Evolutionary conservation across 2,329 filamentous ascomycete species (phyloP).

Genomic region (Pseudogymnoascus sp.): DNA sequence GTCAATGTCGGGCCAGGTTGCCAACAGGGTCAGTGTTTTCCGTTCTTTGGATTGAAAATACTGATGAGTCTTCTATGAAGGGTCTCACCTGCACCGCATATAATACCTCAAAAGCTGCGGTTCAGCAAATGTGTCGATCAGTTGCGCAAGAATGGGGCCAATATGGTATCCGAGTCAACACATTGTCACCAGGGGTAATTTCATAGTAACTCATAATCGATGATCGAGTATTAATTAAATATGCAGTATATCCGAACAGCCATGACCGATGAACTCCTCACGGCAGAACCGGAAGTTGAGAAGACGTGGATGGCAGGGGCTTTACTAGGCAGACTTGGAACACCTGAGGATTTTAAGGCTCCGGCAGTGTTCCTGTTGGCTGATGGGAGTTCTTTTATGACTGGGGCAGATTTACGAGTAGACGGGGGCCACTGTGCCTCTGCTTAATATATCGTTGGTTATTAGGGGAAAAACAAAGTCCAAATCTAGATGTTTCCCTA

Average conservation of each 20-base stretch:
- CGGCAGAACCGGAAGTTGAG: slow-evolving; percentile 25
- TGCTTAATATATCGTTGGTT: background rate
- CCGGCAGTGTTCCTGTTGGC: slow-evolving; percentile 59
- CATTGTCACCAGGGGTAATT: slow-evolving; percentile 48
- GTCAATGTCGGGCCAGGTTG: slow-evolving; percentile 35
- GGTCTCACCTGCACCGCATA: slow-evolving; percentile 57
- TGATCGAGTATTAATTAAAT: background rate
- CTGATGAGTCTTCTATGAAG: slow-evolving; percentile 28
- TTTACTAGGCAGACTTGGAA: slow-evolving; percentile 65
- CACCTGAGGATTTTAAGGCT: slow-evolving; percentile 60
- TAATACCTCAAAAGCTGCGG: slow-evolving; percentile 55
- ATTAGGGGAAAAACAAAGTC: background rate
- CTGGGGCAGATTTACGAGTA: slow-evolving; percentile 59
- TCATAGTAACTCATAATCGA: background rate
- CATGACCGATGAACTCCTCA: slow-evolving; percentile 40
- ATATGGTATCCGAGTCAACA: slow-evolving; percentile 59
- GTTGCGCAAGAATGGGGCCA: slow-evolving; percentile 56
- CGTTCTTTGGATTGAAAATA: background rate
- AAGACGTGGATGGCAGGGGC: slow-evolving; percentile 71
- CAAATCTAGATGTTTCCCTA: too few species aligned
- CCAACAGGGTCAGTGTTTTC: slow-evolving; percentile 10
- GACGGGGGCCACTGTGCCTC: slow-evolving; percentile 55
- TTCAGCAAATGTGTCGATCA: slow-evolving; percentile 52
- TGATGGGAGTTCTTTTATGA: slow-evolving; percentile 61
- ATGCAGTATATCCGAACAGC: slow-evolving; percentile 38